A percentile compares a stretch with the other conserved stretches of the same genome.
Conservation (phyloP, 164 flowering plant genomes). For the Magnolia kwangsiensis region DNA sequence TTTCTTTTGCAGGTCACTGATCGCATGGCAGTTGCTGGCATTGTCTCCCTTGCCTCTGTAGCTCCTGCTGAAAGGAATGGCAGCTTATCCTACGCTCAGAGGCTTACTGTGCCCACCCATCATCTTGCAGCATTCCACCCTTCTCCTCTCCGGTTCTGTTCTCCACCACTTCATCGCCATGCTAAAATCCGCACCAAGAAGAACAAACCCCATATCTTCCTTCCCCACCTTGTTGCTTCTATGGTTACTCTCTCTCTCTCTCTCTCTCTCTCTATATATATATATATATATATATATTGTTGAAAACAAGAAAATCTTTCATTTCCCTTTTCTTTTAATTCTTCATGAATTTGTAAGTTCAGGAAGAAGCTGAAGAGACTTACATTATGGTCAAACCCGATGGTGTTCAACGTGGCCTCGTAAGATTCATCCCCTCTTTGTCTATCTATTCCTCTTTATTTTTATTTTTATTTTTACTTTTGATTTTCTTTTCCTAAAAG, state of each 20-base stretch:
- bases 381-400: constrained; percentile 98
- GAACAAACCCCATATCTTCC: constrained; percentile 55
- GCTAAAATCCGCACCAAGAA: constrained; percentile 27
- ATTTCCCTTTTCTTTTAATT: not conserved
- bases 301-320: not conserved
- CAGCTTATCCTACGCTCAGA: constrained; percentile 14
- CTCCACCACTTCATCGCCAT: constrained; percentile 21
- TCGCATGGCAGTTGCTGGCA: not conserved
- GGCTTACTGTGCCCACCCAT: constrained; percentile 24
- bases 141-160: constrained; percentile 32
- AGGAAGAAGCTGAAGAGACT: constrained; percentile 76
- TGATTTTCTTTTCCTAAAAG: too few relatives aligned
- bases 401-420: constrained; percentile 96
- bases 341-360: constrained; percentile 10
- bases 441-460: not conserved
- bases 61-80: constrained; percentile 7
- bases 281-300: too few relatives aligned
- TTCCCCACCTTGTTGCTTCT: constrained; percentile 82
- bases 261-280: constrained; percentile 7
- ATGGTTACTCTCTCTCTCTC: constrained; percentile 38
- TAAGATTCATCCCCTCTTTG: constrained; percentile 26
- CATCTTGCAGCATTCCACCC: constrained; percentile 47
- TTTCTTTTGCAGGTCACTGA: too few relatives aligned
- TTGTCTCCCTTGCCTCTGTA: constrained; percentile 16
- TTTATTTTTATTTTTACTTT: not conserved